These are phyloP conservation scores for Pseudocercospora ulei DNA, from an alignment of 2,329 filamentous ascomycete genomes.

Conservation along the genomic window DNA sequence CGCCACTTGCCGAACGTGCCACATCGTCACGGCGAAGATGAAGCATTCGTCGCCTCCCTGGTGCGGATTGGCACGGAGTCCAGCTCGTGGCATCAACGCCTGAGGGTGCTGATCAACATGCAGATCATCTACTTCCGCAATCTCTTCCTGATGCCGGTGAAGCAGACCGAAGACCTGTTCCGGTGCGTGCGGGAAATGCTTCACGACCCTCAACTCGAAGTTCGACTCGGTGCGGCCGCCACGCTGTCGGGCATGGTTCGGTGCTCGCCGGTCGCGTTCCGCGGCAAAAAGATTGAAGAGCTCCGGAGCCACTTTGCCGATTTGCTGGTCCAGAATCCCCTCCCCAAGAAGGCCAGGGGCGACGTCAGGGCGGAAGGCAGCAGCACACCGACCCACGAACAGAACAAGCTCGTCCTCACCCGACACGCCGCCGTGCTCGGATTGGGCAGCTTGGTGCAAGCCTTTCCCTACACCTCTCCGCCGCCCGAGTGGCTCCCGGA, in stretches of 20 bases:
- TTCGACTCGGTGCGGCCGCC: slow-evolving; percentile 81
- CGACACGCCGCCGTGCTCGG: slow-evolving; percentile 88
- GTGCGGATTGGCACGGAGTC: slow-evolving; percentile 80
- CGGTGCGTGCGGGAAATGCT: slow-evolving; percentile 94
- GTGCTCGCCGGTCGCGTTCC: slow-evolving; percentile 74
- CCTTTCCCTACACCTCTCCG: slow-evolving; percentile 90
- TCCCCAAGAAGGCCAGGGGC: slow-evolving; percentile 59
- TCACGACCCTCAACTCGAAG: slow-evolving; percentile 81
- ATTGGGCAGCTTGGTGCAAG: slow-evolving; percentile 80
- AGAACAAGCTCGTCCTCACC: slow-evolving; percentile 66
- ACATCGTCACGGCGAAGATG: slow-evolving; percentile 75
- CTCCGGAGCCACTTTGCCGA: slow-evolving; percentile 71
- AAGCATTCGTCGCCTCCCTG: slow-evolving; percentile 71
- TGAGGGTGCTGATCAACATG: slow-evolving; percentile 93
- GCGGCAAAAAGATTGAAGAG: slow-evolving; percentile 63
- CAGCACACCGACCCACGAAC: slow-evolving; percentile 58
- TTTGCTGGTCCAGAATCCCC: slow-evolving; percentile 69
- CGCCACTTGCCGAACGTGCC: slow-evolving; percentile 92
- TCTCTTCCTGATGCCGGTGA: slow-evolving; percentile 69
- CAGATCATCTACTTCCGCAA: slow-evolving; percentile 97
- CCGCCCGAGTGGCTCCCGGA: slow-evolving; percentile 91
- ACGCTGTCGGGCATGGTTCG: slow-evolving; percentile 96
- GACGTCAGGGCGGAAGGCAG: slow-evolving; percentile 37
- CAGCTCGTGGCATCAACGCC: slow-evolving; percentile 85
- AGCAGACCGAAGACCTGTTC: slow-evolving; percentile 72